These are phyloP conservation scores for Rhizophora mangle DNA, from an alignment of 345 rosid genomes.

Conservation along the genomic window DNA sequence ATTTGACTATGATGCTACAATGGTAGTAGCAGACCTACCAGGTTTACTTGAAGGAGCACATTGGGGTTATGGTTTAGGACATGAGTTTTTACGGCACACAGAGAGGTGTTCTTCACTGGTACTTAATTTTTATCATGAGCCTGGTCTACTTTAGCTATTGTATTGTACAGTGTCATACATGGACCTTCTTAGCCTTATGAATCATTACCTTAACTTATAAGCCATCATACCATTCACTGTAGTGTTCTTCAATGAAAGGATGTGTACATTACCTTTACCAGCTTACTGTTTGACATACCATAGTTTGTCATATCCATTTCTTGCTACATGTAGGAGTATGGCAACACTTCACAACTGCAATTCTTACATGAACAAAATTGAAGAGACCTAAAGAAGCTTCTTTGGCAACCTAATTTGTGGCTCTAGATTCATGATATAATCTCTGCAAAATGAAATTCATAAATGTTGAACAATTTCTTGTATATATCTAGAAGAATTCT, in stretches of 20 bases:
- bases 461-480: no score
- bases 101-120: slow-evolving; percentile 98
- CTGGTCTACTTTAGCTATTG: neutral
- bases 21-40: slow-evolving; percentile 96
- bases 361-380: no score
- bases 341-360: no score
- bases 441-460: no score
- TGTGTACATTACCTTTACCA: no score
- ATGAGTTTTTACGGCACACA: slow-evolving; percentile 81
- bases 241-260: no score
- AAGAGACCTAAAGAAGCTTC: no score
- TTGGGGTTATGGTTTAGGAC: slow-evolving; percentile 90
- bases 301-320: neutral
- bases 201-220: neutral
- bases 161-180: neutral
- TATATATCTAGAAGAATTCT: no score
- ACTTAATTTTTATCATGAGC: slow-evolving; percentile 24
- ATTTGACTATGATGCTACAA: slow-evolving; percentile 77
- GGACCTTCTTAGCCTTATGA: neutral
- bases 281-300: neutral
- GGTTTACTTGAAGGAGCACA: slow-evolving; percentile 98
- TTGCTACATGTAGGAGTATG: neutral
- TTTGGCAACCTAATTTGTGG: no score
- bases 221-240: no score
- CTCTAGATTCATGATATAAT: no score